Evolutionary conservation across 1,139 yeast species (phyloP).

Genomic region (Candida dubliniensis): DNA sequence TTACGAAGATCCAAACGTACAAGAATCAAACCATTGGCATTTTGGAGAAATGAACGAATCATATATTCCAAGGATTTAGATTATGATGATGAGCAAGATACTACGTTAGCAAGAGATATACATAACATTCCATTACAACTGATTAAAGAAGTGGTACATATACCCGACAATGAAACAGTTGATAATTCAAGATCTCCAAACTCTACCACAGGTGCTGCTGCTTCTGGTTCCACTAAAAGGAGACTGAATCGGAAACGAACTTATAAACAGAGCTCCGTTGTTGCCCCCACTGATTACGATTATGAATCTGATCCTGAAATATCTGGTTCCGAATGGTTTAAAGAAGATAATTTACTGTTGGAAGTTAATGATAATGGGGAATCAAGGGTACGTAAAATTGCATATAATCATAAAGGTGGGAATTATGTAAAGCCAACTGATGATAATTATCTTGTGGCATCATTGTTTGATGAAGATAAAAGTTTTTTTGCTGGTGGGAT

Average conservation of each 20-base stretch:
- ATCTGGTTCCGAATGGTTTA: slow-evolving; percentile 59
- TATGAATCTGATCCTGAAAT: slow-evolving; percentile 44
- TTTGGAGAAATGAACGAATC: slow-evolving; percentile 81
- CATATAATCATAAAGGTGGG: slow-evolving; percentile 65
- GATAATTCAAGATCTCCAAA: neutral
- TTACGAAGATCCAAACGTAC: slow-evolving; percentile 59
- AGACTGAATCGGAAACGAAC: slow-evolving; percentile 15
- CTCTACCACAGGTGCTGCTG: slow-evolving; percentile 6
- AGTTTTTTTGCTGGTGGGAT: slow-evolving; percentile 78
- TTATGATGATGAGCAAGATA: slow-evolving; percentile 40
- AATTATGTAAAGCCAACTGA: slow-evolving; percentile 45
- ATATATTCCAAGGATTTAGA: slow-evolving; percentile 48
- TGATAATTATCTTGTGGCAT: slow-evolving; percentile 63
- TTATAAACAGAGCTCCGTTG: slow-evolving; percentile 9
- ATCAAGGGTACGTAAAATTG: slow-evolving; percentile 49
- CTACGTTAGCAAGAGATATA: slow-evolving; percentile 35
- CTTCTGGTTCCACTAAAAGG: slow-evolving; percentile 11
- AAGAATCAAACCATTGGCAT: slow-evolving; percentile 72
- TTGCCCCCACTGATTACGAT: slow-evolving; percentile 22
- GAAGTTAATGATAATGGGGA: slow-evolving; percentile 53
- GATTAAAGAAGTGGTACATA: slow-evolving; percentile 57
- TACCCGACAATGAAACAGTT: slow-evolving; percentile 28
- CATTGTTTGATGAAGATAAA: slow-evolving; percentile 65
- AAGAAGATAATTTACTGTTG: slow-evolving; percentile 43
- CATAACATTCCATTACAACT: slow-evolving; percentile 53